Evolutionary conservation across 768 basidiomycete species (phyloP), one percentile per base, ranked within the genome.

Genomic region (Sistotremastrum niveocremeum): DNA sequence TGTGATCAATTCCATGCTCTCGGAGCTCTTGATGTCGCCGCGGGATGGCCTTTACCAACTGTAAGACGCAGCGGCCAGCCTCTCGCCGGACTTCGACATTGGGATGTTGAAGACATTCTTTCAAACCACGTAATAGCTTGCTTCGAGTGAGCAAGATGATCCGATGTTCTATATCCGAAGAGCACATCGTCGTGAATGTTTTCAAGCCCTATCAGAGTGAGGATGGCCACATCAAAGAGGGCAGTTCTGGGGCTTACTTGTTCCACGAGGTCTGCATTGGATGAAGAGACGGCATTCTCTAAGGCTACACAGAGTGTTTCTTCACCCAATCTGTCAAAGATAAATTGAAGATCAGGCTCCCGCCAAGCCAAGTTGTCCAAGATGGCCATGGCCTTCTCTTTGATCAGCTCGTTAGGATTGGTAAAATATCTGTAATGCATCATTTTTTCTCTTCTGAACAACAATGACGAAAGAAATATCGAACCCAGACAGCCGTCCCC

Each of bases 301-400:
- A 86, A 57, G 37, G 62, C 65, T 5, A 58, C 58, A 5, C 80
- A 63, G 4, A 83, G 53, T 5, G 59, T 55, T 1, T 69, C 68
- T 2, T 60, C 58, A 0, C 73, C 72, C 8, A 87, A 58, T 30
- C 73, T 74, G 10, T 62, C 56, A 49, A 81, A 76, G 11, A 84
- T 61, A 50, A 83, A 63, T 11, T 71, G 67, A 9, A 83, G 70
- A n/a, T 81, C 79, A 4, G 73, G 68, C 48, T 79, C 74, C 49
- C 75, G 66, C 46, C 80, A 77, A 0, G 81, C 73, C 3, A 87
- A 58, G 56, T 89, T 85, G 5, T 76, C 70, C 8, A 83, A 52
- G 29, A 85, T 68, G 47, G 73, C 73, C 52, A 81, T 69, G 0
- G 76, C 79, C 56, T 89, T 86, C 54, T 88, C 86, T 54, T 77